Base-by-base conservation (phyloP, 2,329 filamentous ascomycete species). In the Magnaporthiopsis incrustans region DNA sequence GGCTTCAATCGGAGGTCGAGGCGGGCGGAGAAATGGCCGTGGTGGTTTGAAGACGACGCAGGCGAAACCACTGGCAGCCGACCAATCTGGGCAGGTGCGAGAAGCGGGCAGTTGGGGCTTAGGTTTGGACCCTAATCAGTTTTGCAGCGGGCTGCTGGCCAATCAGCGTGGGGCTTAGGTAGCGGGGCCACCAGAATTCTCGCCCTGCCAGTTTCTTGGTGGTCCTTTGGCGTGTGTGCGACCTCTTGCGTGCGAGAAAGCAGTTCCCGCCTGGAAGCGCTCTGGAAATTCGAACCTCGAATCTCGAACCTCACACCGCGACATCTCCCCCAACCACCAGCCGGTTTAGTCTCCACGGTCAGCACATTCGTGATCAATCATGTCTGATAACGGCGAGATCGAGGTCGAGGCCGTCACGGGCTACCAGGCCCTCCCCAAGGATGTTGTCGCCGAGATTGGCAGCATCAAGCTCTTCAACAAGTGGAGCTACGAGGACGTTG, bases 401-500 rank as follows among this genome's bases (percentile, higher is more conserved):
- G 92, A 96, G 85, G 89, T 95, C 81, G 89, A 91, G 81, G 86
- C 82, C 84, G 84, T 86, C 77, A 82, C 84, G 78, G 85, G 86
- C 81, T 90, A 87, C 82, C 82, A 86, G 77, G 87, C 92, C 79
- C 90, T 97, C 73, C 92, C 94, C 82, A 97, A 96, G 89, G 92
- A 97, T 72, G 89, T 96, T 78, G 84, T 87, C 76, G 85, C 88
- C 75, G 91, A 96, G 84, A 88, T 95, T 82, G 93, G 92, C 81
- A 89, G 85, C 82, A 86, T 95, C 80, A 96, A 96, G 89, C 87
- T 97, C 75, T 96, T 97, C 71, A 71, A 95, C 89, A 96, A 96
- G 84, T 97, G 93, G 82, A 82, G 82, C 83, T 99, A 98, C 84
- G 95, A 95, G 80, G 91, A 98, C 89, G 94, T 99, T 78, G 95